Conservation (phyloP, 495 filamentous ascomycete genomes). For the Xylaria palmicola region DNA sequence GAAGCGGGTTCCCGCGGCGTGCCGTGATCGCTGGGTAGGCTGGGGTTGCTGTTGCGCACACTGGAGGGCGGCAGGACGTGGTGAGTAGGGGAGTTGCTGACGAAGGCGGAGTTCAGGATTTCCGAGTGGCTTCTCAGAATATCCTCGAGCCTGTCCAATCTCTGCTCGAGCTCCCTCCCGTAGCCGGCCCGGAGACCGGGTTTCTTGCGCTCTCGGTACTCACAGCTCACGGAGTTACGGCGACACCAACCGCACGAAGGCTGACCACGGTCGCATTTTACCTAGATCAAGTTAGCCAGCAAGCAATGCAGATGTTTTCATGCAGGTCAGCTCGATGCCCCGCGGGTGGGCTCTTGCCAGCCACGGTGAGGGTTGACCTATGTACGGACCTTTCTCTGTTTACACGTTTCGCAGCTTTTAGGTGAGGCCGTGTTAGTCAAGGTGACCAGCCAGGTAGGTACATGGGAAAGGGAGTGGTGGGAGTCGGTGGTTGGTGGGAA, state of each 20-base stretch:
- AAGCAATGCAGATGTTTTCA: background rate
- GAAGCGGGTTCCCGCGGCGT: conserved; percentile 44
- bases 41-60: conserved; percentile 39
- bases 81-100: conserved; percentile 37
- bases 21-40: conserved; percentile 46
- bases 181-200: conserved; percentile 82
- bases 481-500: conserved; percentile 3
- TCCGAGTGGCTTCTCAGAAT: conserved; percentile 50
- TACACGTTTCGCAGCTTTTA: conserved; percentile 74
- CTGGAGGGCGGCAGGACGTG: conserved; percentile 44
- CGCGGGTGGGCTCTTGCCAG: background rate
- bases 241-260: conserved; percentile 87
- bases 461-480: background rate
- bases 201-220: conserved; percentile 85
- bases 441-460: background rate
- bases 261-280: conserved; percentile 79
- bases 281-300: conserved; percentile 37
- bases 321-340: background rate
- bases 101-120: conserved; percentile 41
- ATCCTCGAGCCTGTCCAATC: conserved; percentile 60
- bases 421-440: conserved; percentile 22
- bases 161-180: conserved; percentile 81
- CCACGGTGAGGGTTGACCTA: background rate
- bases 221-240: conserved; percentile 72
- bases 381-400: conserved; percentile 72